phyloP scores from a whole-genome alignment of 2,329 filamentous ascomycete genomes.

The Geosmithia flava region DNA sequence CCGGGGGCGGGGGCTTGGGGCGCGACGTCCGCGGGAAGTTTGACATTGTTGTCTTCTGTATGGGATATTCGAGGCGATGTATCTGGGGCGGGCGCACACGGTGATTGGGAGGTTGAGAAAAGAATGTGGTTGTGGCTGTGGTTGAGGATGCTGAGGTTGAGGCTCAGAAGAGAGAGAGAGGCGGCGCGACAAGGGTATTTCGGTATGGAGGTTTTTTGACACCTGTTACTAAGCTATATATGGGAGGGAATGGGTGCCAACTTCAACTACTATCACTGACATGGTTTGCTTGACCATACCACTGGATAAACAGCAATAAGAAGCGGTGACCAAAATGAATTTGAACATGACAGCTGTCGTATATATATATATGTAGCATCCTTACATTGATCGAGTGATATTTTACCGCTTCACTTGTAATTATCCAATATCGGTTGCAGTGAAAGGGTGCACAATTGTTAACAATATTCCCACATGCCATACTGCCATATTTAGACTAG shows the following conservation, averaged over 20 bases:
- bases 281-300: not conserved
- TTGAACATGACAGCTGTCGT: too few species aligned
- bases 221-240: not conserved
- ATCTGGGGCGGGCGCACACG: too few species aligned
- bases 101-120: too few species aligned
- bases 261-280: not conserved
- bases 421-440: not conserved
- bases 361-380: too few species aligned
- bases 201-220: not conserved
- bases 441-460: not conserved
- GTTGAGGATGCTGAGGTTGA: too few species aligned
- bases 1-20: conserved; percentile 53
- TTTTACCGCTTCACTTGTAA: too few species aligned
- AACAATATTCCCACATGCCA: not conserved
- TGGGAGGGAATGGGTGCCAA: not conserved
- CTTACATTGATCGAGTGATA: too few species aligned
- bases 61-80: too few species aligned
- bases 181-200: not conserved
- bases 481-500: not conserved
- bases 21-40: conserved; percentile 40
- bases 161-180: not conserved
- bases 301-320: too few species aligned
- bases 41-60: conserved; percentile 13
- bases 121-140: not conserved
- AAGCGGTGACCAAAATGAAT: too few species aligned